A percentile compares a stretch with the other conserved stretches of the same genome.
These are phyloP conservation scores for Aspergillus hortae DNA, from an alignment of 2,329 filamentous ascomycete species.

Conservation along the genomic window DNA sequence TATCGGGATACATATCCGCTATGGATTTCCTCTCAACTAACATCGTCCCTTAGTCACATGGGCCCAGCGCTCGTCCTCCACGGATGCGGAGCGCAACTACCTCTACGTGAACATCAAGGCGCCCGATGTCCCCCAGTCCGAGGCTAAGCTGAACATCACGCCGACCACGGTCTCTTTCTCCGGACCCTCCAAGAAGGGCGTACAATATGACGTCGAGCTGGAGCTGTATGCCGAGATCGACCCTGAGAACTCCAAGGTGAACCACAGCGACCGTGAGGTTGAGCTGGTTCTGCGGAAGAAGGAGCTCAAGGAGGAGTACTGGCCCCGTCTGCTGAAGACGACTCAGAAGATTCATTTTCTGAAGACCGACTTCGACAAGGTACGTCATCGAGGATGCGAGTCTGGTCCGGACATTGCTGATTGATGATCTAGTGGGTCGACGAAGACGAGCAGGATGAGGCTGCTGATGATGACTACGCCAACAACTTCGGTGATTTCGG, in stretches of 20 bases:
- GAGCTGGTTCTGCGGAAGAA: slow-evolving; percentile 95
- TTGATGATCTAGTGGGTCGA: slow-evolving; percentile 69
- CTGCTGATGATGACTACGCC: slow-evolving; percentile 69
- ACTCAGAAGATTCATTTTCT: slow-evolving; percentile 87
- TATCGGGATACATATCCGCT: too few relatives aligned
- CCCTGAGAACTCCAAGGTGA: slow-evolving; percentile 73
- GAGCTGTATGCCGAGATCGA: slow-evolving; percentile 92
- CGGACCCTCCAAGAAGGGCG: slow-evolving; percentile 81
- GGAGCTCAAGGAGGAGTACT: slow-evolving; percentile 90
- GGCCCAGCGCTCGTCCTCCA: slow-evolving; percentile 88
- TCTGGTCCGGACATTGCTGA: too few relatives aligned
- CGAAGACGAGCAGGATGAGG: slow-evolving; percentile 96
- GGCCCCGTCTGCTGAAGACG: slow-evolving; percentile 92
- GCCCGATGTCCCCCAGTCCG: slow-evolving; percentile 72
- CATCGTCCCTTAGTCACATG: slow-evolving; percentile 69
- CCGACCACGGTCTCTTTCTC: slow-evolving; percentile 74
- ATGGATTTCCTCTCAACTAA: slow-evolving; percentile 1
- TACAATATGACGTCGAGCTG: slow-evolving; percentile 79
- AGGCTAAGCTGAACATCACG: slow-evolving; percentile 80
- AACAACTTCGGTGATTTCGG: slow-evolving; percentile 51
- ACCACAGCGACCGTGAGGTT: slow-evolving; percentile 84
- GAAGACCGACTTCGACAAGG: slow-evolving; percentile 98
- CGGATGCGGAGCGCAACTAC: slow-evolving; percentile 84
- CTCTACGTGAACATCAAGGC: slow-evolving; percentile 90
- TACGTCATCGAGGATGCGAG: slow-evolving; percentile 32